Percentiles rank a stretch among this genome's conserved stretches.
These are phyloP conservation scores for Aciculosporium take DNA, from an alignment of 2,329 filamentous ascomycete species.

Conservation along the genomic window DNA sequence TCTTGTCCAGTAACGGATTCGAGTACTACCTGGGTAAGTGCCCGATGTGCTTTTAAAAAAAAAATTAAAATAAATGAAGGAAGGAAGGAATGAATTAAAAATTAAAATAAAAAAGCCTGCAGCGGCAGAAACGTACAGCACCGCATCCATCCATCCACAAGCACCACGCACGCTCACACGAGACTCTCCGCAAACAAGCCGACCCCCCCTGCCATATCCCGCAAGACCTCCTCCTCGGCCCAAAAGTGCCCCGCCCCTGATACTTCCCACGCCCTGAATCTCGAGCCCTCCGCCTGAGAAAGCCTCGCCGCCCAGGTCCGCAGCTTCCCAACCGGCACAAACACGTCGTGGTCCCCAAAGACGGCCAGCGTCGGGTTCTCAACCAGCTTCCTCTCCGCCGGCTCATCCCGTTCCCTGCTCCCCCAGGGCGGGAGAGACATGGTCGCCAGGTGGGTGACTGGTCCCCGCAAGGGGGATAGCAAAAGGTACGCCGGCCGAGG, in stretches of 20 bases:
- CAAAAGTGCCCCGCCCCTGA: conserved; percentile 48
- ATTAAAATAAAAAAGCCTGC: background rate
- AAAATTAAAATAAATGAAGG: no score
- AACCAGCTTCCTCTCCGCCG: conserved; percentile 40
- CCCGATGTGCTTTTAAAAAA: no score
- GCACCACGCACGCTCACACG: background rate
- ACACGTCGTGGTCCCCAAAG: conserved; percentile 62
- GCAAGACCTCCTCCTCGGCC: conserved; percentile 36
- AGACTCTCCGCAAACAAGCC: conserved; percentile 14
- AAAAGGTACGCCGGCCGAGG: conserved; percentile 43
- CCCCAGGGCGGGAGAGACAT: conserved; percentile 35
- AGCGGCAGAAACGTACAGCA: no score
- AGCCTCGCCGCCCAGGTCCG: conserved; percentile 50
- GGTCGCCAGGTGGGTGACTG: conserved; percentile 47
- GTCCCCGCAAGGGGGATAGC: conserved; percentile 51
- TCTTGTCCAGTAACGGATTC: no score
- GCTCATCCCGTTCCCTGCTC: conserved; percentile 13
- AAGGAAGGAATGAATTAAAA: no score
- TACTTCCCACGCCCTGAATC: conserved; percentile 35
- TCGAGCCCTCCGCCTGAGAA: conserved; percentile 24
- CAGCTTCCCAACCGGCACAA: conserved; percentile 52
- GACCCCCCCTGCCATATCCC: conserved; percentile 14
- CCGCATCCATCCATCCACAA: no score
- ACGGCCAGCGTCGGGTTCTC: conserved; percentile 50
- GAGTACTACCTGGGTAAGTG: no score